phyloP scores from a whole-genome alignment of 2,329 filamentous ascomycete genomes.

The Aureobasidium sp. region DNA sequence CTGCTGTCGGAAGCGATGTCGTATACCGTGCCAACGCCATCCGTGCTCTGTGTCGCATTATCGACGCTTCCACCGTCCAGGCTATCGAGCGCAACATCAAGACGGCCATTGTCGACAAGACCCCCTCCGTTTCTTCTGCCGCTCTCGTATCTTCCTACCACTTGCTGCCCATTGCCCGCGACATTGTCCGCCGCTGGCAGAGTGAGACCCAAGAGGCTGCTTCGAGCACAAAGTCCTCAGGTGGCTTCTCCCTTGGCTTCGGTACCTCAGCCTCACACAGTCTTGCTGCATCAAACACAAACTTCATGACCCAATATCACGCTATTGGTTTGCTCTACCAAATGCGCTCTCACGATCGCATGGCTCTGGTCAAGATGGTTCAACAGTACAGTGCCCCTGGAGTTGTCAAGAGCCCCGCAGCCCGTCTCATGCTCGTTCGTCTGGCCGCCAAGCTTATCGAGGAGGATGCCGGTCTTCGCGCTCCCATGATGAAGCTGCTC shows the following conservation, averaged over 20 bases:
- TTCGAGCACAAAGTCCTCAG: conserved; percentile 76
- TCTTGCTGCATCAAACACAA: conserved; percentile 69
- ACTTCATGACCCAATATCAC: conserved; percentile 97
- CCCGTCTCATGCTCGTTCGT: conserved; percentile 84
- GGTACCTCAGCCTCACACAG: conserved; percentile 68
- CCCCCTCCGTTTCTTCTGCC: conserved; percentile 90
- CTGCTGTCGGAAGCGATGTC: conserved; percentile 86
- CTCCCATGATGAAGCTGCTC: conserved; percentile 94
- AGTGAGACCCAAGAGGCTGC: conserved; percentile 97
- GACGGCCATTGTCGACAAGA: conserved; percentile 98
- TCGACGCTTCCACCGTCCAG: conserved; percentile 92
- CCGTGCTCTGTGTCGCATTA: conserved; percentile 88
- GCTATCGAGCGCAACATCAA: conserved; percentile 98
- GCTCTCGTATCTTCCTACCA: conserved; percentile 96
- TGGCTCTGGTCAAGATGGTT: conserved; percentile 99
- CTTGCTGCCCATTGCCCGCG: conserved; percentile 87
- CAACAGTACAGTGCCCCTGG: conserved; percentile 92
- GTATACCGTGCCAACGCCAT: conserved; percentile 95
- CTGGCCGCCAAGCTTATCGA: conserved; percentile 89
- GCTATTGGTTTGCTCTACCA: conserved; percentile 95
- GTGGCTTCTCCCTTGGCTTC: conserved; percentile 86
- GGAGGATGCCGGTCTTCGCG: conserved; percentile 79
- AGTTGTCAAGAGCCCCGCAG: conserved; percentile 89
- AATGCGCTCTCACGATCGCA: conserved; percentile 94
- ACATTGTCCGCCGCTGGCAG: conserved; percentile 96